These are phyloP conservation scores for Magnusiomyces sp. DNA, from an alignment of 1,139 yeast genomes.

Conservation along the genomic window DNA sequence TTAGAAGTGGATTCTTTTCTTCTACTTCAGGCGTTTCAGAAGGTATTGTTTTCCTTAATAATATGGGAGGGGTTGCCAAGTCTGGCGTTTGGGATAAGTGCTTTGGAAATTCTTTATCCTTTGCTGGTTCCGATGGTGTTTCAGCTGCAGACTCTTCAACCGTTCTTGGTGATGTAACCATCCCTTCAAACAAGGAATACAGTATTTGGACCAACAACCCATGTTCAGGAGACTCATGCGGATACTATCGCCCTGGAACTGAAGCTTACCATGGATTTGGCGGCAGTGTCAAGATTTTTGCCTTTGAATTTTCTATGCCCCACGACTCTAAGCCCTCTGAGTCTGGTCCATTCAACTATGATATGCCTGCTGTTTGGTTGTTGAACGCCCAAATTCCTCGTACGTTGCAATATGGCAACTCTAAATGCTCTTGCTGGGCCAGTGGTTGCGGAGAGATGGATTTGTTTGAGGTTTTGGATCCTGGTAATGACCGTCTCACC, in stretches of 20 bases:
- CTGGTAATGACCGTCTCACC: conserved; percentile 68
- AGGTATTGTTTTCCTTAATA: conserved; percentile 77
- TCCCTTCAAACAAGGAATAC: conserved; percentile 68
- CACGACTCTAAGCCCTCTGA: conserved; percentile 38
- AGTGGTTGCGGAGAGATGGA: conserved; percentile 97
- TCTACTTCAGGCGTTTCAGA: conserved; percentile 47
- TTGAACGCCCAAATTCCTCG: conserved; percentile 92
- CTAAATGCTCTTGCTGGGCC: conserved; percentile 86
- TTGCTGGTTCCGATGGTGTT: conserved; percentile 64
- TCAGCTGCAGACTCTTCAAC: conserved; percentile 55
- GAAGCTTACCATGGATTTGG: conserved; percentile 88
- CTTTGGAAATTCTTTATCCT: conserved; percentile 85
- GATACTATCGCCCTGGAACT: conserved; percentile 73
- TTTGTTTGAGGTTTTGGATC: conserved; percentile 68
- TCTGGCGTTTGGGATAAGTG: conserved; percentile 79
- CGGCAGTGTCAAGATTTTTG: conserved; percentile 66
- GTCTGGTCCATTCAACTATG: conserved; percentile 42
- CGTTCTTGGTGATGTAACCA: conserved; percentile 52
- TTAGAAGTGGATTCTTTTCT: conserved; percentile 63
- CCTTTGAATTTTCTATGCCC: conserved; percentile 91
- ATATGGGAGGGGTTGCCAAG: conserved; percentile 67
- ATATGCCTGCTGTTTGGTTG: conserved; percentile 97
- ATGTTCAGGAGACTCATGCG: conserved; percentile 59
- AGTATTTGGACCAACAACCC: conserved; percentile 62
- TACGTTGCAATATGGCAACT: conserved; percentile 77